A percentile compares a stretch with the other conserved stretches of the same genome.
These are phyloP conservation scores for Fusarium coicis DNA, from an alignment of 2,329 filamentous ascomycete species.

Conservation along the genomic window DNA sequence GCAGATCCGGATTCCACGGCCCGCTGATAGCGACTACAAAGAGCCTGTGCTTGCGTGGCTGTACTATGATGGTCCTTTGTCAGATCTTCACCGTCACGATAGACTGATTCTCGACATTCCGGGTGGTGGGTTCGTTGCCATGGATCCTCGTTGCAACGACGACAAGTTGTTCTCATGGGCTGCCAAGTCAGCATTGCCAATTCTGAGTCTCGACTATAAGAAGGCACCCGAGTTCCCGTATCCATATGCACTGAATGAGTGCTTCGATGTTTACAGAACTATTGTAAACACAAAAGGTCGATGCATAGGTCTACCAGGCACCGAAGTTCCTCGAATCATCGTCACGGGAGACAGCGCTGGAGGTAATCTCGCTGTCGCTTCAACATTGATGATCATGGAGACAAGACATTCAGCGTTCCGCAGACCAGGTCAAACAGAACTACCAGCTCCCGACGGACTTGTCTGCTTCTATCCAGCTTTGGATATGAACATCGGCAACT, in stretches of 20 bases:
- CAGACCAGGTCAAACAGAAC: conserved; percentile 56
- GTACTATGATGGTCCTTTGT: conserved; percentile 90
- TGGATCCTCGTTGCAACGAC: conserved; percentile 94
- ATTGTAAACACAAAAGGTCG: conserved; percentile 52
- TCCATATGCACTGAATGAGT: conserved; percentile 61
- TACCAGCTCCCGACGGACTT: conserved; percentile 82
- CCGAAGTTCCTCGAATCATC: conserved; percentile 53
- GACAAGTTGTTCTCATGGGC: conserved; percentile 96
- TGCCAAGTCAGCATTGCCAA: conserved; percentile 84
- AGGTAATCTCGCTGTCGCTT: conserved; percentile 67
- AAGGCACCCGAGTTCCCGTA: conserved; percentile 64
- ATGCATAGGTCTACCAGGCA: conserved; percentile 58
- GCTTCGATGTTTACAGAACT: conserved; percentile 58
- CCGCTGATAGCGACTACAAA: conserved; percentile 80
- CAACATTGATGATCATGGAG: conserved; percentile 90
- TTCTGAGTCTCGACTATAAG: conserved; percentile 88
- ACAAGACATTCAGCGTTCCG: conserved; percentile 61
- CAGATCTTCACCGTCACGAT: conserved; percentile 78
- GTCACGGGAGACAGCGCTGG: conserved; percentile 62
- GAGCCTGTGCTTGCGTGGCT: conserved; percentile 89
- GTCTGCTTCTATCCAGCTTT: conserved; percentile 89
- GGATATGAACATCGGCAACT: conserved; percentile 98
- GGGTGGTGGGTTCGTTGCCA: conserved; percentile 94
- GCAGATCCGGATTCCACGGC: conserved; percentile 84
- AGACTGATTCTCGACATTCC: conserved; percentile 89